Conservation (phyloP, 192 early-diverging fungal species). For the Gaertneriomyces sp. region DNA sequence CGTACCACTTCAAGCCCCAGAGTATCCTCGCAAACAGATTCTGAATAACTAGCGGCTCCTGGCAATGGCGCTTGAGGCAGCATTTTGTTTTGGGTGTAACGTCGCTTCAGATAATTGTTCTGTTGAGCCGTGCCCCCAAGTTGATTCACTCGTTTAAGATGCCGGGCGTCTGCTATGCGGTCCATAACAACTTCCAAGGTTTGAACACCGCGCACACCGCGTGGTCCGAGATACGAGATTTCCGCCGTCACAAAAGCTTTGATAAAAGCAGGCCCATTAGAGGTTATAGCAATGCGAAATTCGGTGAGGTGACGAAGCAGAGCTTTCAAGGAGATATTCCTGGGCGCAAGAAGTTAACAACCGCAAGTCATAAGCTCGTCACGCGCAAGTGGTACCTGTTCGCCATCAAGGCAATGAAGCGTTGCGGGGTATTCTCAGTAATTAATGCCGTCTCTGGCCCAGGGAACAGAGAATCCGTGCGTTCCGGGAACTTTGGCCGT, state of each 20-base stretch:
- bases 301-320: constrained; percentile 33
- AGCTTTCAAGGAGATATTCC: constrained; percentile 35
- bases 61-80: background rate
- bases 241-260: constrained; percentile 17
- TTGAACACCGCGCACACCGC: constrained; percentile 20
- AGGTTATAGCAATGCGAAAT: constrained; percentile 26
- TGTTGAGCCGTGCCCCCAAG: too few relatives aligned
- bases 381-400: constrained; percentile 11
- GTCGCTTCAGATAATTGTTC: background rate
- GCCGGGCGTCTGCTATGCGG: constrained; percentile 22
- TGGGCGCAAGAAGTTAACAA: background rate
- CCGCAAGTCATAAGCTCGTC: too few relatives aligned
- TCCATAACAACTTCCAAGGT: constrained; percentile 33
- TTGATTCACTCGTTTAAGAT: background rate
- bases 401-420: constrained; percentile 21
- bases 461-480: too few relatives aligned
- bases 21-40: constrained; percentile 30
- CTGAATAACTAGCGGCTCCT: constrained; percentile 21
- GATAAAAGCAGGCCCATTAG: constrained; percentile 20
- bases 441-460: too few relatives aligned
- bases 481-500: too few relatives aligned
- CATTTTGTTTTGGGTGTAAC: constrained; percentile 7
- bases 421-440: constrained; percentile 18
- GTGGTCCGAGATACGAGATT: constrained; percentile 14
- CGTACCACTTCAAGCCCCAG: constrained; percentile 21